These are phyloP conservation scores for Lindgomyces ingoldianus DNA, from an alignment of 495 filamentous ascomycete species.

Conservation along the genomic window DNA sequence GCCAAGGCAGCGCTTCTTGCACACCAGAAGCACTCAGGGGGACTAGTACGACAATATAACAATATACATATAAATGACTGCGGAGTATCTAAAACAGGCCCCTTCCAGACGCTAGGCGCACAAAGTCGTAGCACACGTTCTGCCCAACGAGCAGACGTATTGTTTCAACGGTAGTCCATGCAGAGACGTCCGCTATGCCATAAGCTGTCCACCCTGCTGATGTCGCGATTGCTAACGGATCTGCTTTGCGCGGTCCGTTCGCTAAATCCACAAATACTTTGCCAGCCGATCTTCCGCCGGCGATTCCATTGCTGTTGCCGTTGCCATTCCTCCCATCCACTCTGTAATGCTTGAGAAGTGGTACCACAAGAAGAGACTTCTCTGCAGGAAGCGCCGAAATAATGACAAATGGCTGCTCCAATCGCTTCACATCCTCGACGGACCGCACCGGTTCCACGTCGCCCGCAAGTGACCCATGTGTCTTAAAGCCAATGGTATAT, in stretches of 20 bases:
- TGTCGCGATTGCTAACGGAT: constrained; percentile 68
- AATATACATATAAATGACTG: constrained; percentile 11
- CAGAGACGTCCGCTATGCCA: constrained; percentile 73
- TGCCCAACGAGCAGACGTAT: constrained; percentile 75
- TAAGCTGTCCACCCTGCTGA: constrained; percentile 76
- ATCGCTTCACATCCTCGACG: constrained; percentile 72
- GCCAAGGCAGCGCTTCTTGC: background rate
- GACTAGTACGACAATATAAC: background rate
- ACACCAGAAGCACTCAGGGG: constrained; percentile 3
- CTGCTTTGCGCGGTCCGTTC: constrained; percentile 65
- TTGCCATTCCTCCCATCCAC: constrained; percentile 26
- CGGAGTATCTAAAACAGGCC: constrained; percentile 58
- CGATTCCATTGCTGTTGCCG: constrained; percentile 42
- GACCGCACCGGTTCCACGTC: constrained; percentile 77
- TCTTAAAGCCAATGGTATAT: constrained; percentile 81
- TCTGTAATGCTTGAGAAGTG: constrained; percentile 67
- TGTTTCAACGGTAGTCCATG: constrained; percentile 80
- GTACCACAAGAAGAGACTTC: constrained; percentile 76
- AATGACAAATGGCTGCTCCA: constrained; percentile 76
- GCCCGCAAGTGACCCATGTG: constrained; percentile 60
- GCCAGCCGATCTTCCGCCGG: constrained; percentile 53
- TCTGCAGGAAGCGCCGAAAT: constrained; percentile 75
- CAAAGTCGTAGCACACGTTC: constrained; percentile 86
- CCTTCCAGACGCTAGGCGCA: constrained; percentile 71
- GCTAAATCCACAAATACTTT: constrained; percentile 83